A percentile compares a stretch with the other conserved stretches of the same genome.
These are phyloP conservation scores for Ustilago esculenta DNA, from an alignment of 1,284 basidiomycete genomes.

Conservation along the genomic window DNA sequence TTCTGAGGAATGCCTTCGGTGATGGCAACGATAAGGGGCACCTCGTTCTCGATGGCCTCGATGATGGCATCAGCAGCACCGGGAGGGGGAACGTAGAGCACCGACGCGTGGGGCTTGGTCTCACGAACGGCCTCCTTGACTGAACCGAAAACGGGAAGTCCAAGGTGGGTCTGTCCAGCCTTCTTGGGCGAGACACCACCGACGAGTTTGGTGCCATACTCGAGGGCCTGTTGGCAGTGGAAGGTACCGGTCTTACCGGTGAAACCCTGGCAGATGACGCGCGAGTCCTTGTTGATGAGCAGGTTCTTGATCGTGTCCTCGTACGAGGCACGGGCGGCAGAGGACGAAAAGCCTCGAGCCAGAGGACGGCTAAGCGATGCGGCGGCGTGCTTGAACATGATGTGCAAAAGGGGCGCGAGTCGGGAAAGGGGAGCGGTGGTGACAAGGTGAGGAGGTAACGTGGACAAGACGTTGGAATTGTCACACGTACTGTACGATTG, in stretches of 20 bases:
- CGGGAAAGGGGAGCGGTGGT: conserved; percentile 12
- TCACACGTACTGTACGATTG: too few relatives aligned
- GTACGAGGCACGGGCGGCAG: conserved; percentile 70
- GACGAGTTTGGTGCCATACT: conserved; percentile 95
- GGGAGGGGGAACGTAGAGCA: conserved; percentile 66
- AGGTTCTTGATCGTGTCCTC: conserved; percentile 91
- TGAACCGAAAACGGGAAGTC: conserved; percentile 91
- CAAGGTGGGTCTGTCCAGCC: conserved; percentile 93
- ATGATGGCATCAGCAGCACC: conserved; percentile 66
- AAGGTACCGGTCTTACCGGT: conserved; percentile 97
- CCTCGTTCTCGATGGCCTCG: conserved; percentile 66
- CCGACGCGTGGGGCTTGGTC: conserved; percentile 63
- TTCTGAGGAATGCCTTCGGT: conserved; percentile 67
- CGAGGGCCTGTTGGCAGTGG: conserved; percentile 92
- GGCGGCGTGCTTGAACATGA: conserved; percentile 46
- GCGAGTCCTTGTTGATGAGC: conserved; percentile 89
- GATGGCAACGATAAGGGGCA: conserved; percentile 65
- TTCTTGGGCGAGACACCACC: conserved; percentile 98
- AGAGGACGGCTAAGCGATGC: conserved; percentile 29
- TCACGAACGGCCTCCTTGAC: conserved; percentile 78
- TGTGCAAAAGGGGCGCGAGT: conserved; percentile 2
- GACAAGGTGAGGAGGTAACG: conserved; percentile 2
- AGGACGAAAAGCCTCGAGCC: conserved; percentile 49
- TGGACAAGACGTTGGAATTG: too few relatives aligned
- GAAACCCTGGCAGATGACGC: conserved; percentile 67